Conservation (phyloP, 371 early-diverging fungal genomes). For the Mortierella sp. region DNA sequence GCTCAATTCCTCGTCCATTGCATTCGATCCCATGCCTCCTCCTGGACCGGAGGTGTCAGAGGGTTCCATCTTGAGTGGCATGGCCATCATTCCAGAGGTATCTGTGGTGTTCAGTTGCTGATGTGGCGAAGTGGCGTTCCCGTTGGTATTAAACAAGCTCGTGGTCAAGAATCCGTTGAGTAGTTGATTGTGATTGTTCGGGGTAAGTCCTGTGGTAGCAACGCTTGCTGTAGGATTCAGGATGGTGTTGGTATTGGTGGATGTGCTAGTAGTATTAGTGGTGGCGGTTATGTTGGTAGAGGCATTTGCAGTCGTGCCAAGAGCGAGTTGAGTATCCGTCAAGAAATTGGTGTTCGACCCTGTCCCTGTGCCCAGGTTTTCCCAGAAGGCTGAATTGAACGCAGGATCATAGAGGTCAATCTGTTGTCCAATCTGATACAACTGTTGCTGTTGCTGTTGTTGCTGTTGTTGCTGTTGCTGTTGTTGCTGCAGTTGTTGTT, state of each 20-base stretch:
- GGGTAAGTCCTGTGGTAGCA: slow-evolving; percentile 4
- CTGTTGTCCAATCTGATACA: slow-evolving; percentile 43
- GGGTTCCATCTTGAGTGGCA: slow-evolving; percentile 44
- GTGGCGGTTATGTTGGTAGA: too few relatives aligned
- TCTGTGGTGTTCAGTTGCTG: slow-evolving; percentile 21
- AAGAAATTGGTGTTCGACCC: slow-evolving; percentile 28
- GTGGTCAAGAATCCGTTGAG: slow-evolving; percentile 21
- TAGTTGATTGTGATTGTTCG: slow-evolving; percentile 8
- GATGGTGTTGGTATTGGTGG: slow-evolving; percentile 6
- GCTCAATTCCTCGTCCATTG: slow-evolving; percentile 38
- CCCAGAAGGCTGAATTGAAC: slow-evolving; percentile 37
- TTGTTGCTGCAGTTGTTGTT: slow-evolving; percentile 17
- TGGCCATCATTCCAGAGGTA: slow-evolving; percentile 20
- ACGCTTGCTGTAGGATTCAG: slow-evolving; percentile 1
- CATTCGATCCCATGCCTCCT: slow-evolving; percentile 1
- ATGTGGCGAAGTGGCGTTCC: slow-evolving; percentile 10
- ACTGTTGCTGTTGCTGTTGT: slow-evolving; percentile 32
- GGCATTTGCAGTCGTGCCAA: too few relatives aligned
- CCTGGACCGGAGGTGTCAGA: slow-evolving; percentile 13
- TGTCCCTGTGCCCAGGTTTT: slow-evolving; percentile 18
- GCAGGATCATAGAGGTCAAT: slow-evolving; percentile 34
- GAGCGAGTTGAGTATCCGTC: slow-evolving; percentile 9
- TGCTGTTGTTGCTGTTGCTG: slow-evolving; percentile 32
- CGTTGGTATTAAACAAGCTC: slow-evolving; percentile 13
- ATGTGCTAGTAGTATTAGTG: too few relatives aligned